Percentiles rank a stretch among this genome's conserved stretches.
These are phyloP conservation scores for Phytomonas sp. DNA, from an alignment of 208 protist genomes.

Conservation along the genomic window DNA sequence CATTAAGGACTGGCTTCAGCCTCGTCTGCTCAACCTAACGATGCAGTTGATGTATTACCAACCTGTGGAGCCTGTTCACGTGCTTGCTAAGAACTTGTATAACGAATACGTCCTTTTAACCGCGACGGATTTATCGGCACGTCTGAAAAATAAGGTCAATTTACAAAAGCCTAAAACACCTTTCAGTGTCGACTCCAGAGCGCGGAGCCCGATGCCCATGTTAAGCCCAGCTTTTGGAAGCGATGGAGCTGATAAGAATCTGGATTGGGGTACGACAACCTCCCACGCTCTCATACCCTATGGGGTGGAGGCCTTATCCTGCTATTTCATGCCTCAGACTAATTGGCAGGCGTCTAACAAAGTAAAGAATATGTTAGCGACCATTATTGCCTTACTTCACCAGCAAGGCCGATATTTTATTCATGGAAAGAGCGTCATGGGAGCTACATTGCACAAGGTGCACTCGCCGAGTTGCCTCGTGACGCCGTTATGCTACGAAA, in stretches of 20 bases:
- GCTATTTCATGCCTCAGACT: neutral
- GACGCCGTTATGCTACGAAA: slow-evolving; percentile 16
- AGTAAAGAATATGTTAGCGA: neutral
- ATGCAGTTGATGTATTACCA: slow-evolving; percentile 21
- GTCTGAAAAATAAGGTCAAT: neutral
- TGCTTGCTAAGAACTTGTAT: slow-evolving; percentile 21
- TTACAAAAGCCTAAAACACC: neutral
- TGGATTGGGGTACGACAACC: neutral
- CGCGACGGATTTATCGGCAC: neutral
- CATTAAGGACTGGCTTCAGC: slow-evolving; percentile 17
- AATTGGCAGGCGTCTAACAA: neutral
- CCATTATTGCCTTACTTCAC: slow-evolving; percentile 24
- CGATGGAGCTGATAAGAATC: neutral
- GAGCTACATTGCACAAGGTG: neutral
- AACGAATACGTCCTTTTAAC: slow-evolving; percentile 18
- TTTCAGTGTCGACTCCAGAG: neutral
- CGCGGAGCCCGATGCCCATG: too few species aligned
- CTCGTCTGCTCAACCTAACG: slow-evolving; percentile 19
- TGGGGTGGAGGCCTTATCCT: neutral
- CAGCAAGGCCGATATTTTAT: slow-evolving; percentile 19
- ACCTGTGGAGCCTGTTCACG: slow-evolving; percentile 24
- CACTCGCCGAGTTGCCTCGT: neutral
- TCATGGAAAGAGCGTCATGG: neutral
- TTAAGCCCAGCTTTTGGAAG: neutral
- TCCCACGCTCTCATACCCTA: neutral